Evolutionary conservation across 352 stramenopile species (phyloP).

Genomic region (Globisporangium cylindrosporum): DNA sequence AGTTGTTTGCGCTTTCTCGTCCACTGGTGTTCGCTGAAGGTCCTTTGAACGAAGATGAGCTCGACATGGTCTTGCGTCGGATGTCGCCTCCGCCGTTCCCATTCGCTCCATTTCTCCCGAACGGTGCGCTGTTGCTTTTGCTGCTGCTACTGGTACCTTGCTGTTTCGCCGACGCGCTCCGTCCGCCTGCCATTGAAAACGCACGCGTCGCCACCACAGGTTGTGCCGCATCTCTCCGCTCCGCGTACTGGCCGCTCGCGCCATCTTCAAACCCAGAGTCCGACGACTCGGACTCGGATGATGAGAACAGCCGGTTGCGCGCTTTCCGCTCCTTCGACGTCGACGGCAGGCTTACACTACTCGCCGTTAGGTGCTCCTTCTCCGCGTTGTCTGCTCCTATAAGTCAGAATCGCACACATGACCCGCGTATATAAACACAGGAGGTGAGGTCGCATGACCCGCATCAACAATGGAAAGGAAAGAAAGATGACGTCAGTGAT

Average conservation of each 20-base stretch:
- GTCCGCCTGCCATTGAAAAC: slow-evolving; percentile 9
- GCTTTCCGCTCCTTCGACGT: slow-evolving; percentile 17
- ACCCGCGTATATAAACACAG: not conserved
- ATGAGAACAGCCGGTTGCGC: slow-evolving; percentile 22
- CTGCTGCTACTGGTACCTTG: slow-evolving; percentile 10
- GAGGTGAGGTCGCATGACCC: not conserved
- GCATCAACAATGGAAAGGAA: not conserved
- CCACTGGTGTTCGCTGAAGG: not conserved
- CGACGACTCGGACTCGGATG: slow-evolving; percentile 19
- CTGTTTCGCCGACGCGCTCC: slow-evolving; percentile 16
- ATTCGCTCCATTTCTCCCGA: slow-evolving; percentile 3
- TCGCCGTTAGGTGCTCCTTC: slow-evolving; percentile 7
- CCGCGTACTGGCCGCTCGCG: not conserved
- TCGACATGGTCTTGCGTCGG: slow-evolving; percentile 16
- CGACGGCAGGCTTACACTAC: slow-evolving; percentile 6
- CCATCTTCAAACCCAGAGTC: slow-evolving; percentile 16
- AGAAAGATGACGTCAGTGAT: slow-evolving; percentile 1
- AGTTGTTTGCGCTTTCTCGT: slow-evolving; percentile 11
- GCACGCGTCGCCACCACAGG: not conserved
- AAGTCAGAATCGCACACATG: not conserved
- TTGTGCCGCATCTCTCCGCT: not conserved
- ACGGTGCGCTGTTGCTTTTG: slow-evolving; percentile 8
- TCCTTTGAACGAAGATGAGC: slow-evolving; percentile 15
- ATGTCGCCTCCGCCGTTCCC: slow-evolving; percentile 8
- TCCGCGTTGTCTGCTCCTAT: not conserved